These are phyloP conservation scores for Amanita muscaria DNA, from an alignment of 768 basidiomycete species.

Conservation along the genomic window DNA sequence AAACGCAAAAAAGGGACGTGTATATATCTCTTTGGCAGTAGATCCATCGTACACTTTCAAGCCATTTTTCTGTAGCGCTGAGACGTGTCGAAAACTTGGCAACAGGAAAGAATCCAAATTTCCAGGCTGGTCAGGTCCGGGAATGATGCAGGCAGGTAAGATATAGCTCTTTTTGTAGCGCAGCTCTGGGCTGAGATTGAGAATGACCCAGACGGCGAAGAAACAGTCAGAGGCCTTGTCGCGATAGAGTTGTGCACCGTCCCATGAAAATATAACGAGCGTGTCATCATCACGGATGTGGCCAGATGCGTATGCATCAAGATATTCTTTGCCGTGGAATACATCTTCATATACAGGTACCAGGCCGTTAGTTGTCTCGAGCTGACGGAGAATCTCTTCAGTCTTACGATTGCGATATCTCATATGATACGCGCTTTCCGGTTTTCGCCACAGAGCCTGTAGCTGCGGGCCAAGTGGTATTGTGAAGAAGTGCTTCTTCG, in stretches of 20 bases:
- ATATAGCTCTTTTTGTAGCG: slow-evolving; percentile 27
- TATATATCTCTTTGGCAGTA: not conserved
- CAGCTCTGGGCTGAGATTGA: slow-evolving; percentile 21
- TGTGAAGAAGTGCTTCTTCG: not conserved
- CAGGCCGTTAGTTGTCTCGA: not conserved
- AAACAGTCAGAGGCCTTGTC: slow-evolving; percentile 27
- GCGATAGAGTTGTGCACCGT: slow-evolving; percentile 33
- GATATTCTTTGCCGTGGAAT: slow-evolving; percentile 19
- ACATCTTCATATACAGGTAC: slow-evolving; percentile 16
- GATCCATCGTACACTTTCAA: slow-evolving; percentile 16
- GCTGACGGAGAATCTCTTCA: not conserved
- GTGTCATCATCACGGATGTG: slow-evolving; percentile 21
- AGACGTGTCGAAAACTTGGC: slow-evolving; percentile 24
- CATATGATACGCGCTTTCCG: not conserved
- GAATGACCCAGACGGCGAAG: slow-evolving; percentile 29
- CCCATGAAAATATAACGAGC: slow-evolving; percentile 27
- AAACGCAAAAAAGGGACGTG: not conserved
- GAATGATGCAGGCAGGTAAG: slow-evolving; percentile 24
- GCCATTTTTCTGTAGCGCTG: slow-evolving; percentile 18
- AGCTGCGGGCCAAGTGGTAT: slow-evolving; percentile 1
- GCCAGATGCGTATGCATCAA: slow-evolving; percentile 9
- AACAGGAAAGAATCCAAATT: slow-evolving; percentile 25
- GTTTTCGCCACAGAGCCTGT: slow-evolving; percentile 1
- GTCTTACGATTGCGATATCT: slow-evolving; percentile 4
- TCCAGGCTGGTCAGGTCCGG: slow-evolving; percentile 28